These are phyloP conservation scores for Penicillium sp. DNA, from an alignment of 2,329 filamentous ascomycete species.

Conservation along the genomic window DNA sequence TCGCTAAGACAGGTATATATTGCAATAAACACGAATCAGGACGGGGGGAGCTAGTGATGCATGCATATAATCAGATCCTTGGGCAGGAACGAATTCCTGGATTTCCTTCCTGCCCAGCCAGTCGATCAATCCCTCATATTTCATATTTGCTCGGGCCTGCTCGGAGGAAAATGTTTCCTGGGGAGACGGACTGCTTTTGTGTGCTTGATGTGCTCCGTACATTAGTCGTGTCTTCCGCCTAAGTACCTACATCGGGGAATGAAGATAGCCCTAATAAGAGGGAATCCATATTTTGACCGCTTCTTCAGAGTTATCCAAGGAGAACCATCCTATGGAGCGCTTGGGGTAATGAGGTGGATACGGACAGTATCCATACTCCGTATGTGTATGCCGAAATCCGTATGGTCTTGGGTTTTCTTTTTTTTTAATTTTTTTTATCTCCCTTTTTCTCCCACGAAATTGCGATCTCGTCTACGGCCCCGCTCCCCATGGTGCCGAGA, in stretches of 20 bases:
- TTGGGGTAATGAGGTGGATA: neutral
- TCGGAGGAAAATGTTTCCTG: neutral
- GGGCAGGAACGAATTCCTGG: neutral
- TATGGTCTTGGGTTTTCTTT: neutral
- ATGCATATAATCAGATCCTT: neutral
- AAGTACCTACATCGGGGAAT: neutral
- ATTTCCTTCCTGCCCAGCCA: neutral
- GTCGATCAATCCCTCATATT: neutral
- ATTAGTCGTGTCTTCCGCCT: neutral
- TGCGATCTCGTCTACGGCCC: constrained; percentile 1
- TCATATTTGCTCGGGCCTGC: neutral
- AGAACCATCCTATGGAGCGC: neutral
- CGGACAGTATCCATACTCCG: neutral
- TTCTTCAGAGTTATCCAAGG: neutral
- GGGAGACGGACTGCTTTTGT: neutral
- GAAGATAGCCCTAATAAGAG: neutral
- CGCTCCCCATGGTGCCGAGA: constrained; percentile 1
- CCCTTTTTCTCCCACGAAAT: neutral
- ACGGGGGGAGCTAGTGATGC: too few relatives aligned
- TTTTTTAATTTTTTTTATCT: neutral
- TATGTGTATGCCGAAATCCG: neutral
- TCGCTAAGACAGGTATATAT: constrained; percentile 9
- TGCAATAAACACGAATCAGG: neutral
- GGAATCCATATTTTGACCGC: neutral
- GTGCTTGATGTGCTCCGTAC: neutral